phyloP scores from a whole-genome alignment of 2,329 filamentous ascomycete species.

The Tolypocladium nubicola region DNA sequence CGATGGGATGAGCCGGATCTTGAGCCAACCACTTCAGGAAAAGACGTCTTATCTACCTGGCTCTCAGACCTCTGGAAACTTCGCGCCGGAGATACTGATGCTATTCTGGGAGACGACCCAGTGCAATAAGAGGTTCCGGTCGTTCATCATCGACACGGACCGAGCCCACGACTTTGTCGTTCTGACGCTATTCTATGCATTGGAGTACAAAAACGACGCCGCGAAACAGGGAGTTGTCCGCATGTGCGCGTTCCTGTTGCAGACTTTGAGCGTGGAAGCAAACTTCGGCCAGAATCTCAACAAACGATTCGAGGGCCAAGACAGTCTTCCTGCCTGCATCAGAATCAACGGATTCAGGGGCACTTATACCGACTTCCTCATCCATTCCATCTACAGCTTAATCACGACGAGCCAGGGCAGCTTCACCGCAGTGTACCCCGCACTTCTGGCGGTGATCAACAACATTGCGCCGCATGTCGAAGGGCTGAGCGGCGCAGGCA shows the following conservation, averaged over 20 bases:
- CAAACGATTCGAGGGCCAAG: slow-evolving; percentile 77
- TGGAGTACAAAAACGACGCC: slow-evolving; percentile 77
- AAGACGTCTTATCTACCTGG: slow-evolving; percentile 83
- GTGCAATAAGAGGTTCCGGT: slow-evolving; percentile 93
- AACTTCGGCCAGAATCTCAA: slow-evolving; percentile 88
- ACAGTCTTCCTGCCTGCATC: slow-evolving; percentile 73
- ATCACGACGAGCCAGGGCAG: slow-evolving; percentile 88
- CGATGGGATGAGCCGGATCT: slow-evolving; percentile 83
- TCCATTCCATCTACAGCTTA: slow-evolving; percentile 88
- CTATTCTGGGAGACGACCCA: slow-evolving; percentile 96
- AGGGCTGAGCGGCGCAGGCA: slow-evolving; percentile 61
- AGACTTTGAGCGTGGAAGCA: slow-evolving; percentile 87
- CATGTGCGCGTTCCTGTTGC: slow-evolving; percentile 95
- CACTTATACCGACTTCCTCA: slow-evolving; percentile 85
- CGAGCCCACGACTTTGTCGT: slow-evolving; percentile 88
- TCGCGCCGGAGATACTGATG: slow-evolving; percentile 92
- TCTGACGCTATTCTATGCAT: slow-evolving; percentile 81
- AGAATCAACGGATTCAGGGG: slow-evolving; percentile 76
- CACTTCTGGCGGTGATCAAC: slow-evolving; percentile 82
- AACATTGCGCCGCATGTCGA: slow-evolving; percentile 83
- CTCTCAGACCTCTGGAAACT: slow-evolving; percentile 67
- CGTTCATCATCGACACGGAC: slow-evolving; percentile 94
- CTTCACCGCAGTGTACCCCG: slow-evolving; percentile 83
- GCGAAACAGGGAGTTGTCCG: slow-evolving; percentile 86
- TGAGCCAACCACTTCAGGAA: slow-evolving; percentile 86